These are phyloP conservation scores for Chaetomium sp. DNA, from an alignment of 2,329 filamentous ascomycete species.

Conservation along the genomic window DNA sequence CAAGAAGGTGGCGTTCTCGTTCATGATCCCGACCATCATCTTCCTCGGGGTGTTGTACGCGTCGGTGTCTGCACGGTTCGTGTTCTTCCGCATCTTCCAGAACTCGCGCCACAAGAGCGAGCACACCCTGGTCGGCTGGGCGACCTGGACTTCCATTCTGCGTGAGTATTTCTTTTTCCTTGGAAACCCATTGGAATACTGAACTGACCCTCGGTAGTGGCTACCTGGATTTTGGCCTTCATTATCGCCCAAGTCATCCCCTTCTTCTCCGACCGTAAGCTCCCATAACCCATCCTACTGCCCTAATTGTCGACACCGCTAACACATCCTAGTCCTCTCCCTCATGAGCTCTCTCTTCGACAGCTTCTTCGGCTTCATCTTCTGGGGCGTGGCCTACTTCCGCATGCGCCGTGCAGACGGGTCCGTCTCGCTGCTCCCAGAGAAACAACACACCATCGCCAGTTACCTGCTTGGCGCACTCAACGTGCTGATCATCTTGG, in stretches of 20 bases:
- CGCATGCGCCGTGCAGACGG: conserved; percentile 65
- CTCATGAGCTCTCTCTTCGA: conserved; percentile 86
- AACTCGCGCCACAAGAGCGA: conserved; percentile 71
- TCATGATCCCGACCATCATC: conserved; percentile 92
- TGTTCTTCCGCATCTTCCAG: conserved; percentile 85
- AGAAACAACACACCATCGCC: conserved; percentile 40
- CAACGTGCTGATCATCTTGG: conserved; percentile 66
- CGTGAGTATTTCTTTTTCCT: conserved; percentile 30
- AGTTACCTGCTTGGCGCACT: conserved; percentile 46
- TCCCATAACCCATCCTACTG: no score
- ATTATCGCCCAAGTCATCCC: conserved; percentile 90
- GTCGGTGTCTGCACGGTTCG: conserved; percentile 79
- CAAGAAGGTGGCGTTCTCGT: conserved; percentile 85
- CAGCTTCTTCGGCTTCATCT: conserved; percentile 92
- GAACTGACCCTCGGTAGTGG: conserved; percentile 32
- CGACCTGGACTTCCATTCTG: conserved; percentile 68
- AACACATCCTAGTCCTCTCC: conserved; percentile 43
- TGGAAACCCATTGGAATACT: not conserved
- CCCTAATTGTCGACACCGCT: not conserved
- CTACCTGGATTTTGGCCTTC: conserved; percentile 81
- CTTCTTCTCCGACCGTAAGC: conserved; percentile 72
- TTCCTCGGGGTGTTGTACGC: conserved; percentile 89
- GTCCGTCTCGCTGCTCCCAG: conserved; percentile 40
- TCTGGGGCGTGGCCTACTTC: conserved; percentile 80
- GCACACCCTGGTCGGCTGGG: conserved; percentile 78